A percentile compares a stretch with the other conserved stretches of the same genome.
Conservation (phyloP, 768 basidiomycete genomes). For the Suillus subaureus region DNA sequence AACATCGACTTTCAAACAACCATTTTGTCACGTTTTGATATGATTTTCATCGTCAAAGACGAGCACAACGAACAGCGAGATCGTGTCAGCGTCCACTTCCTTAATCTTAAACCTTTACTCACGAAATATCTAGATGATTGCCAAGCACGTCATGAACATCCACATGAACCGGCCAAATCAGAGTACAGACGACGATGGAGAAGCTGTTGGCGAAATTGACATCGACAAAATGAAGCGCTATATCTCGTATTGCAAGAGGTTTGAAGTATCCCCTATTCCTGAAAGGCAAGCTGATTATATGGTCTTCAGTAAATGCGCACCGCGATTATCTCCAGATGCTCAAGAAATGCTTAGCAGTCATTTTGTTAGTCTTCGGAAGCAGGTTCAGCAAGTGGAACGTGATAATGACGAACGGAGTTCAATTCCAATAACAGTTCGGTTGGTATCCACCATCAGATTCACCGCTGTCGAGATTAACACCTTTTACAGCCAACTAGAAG, state of each 20-base stretch:
- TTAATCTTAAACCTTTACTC: neutral
- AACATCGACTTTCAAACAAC: slow-evolving; percentile 99
- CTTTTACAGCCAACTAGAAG: slow-evolving; percentile 80
- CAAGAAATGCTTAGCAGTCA: slow-evolving; percentile 96
- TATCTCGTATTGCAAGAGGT: slow-evolving; percentile 96
- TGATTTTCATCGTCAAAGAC: slow-evolving; percentile 99
- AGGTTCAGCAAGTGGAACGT: slow-evolving; percentile 93
- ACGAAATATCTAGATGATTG: slow-evolving; percentile 69
- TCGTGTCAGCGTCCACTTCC: slow-evolving; percentile 51
- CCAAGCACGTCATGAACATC: slow-evolving; percentile 97
- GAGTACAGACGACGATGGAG: slow-evolving; percentile 58
- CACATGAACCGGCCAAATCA: slow-evolving; percentile 92
- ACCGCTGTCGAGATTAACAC: slow-evolving; percentile 6
- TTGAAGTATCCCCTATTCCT: slow-evolving; percentile 20
- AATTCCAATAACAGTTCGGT: slow-evolving; percentile 98
- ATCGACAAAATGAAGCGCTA: slow-evolving; percentile 99
- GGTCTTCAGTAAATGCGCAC: slow-evolving; percentile 84
- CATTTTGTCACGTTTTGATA: slow-evolving; percentile 96
- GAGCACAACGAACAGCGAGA: slow-evolving; percentile 96
- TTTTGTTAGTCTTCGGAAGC: slow-evolving; percentile 89
- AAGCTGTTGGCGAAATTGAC: slow-evolving; percentile 85
- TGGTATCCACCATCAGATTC: slow-evolving; percentile 27
- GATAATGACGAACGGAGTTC: slow-evolving; percentile 98
- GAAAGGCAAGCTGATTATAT: slow-evolving; percentile 7
- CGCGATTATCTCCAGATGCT: slow-evolving; percentile 89